Evolutionary conservation across 495 filamentous ascomycete species (phyloP).

Genomic region (Aspergillus incahuasiensis): DNA sequence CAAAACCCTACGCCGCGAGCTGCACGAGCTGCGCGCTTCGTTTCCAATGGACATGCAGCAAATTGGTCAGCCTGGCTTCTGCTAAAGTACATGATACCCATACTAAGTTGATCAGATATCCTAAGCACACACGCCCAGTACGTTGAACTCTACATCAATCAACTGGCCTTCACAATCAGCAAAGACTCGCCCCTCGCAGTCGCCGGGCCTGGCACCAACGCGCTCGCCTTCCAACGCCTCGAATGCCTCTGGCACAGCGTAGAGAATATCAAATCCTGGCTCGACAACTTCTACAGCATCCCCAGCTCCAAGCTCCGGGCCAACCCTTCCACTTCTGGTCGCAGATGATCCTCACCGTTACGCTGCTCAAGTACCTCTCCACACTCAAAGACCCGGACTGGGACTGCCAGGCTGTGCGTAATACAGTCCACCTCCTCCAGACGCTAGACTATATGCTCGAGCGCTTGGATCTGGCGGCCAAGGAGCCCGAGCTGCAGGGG

Average conservation of each 20-base stretch:
- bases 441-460: slow-evolving; percentile 28
- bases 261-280: slow-evolving; percentile 30
- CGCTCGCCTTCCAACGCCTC: slow-evolving; percentile 29
- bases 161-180: slow-evolving; percentile 24
- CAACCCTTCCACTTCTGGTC: slow-evolving; percentile 35
- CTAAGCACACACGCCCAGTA: slow-evolving; percentile 30
- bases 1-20: slow-evolving; percentile 21
- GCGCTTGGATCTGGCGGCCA: slow-evolving; percentile 20
- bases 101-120: slow-evolving; percentile 14
- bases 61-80: slow-evolving; percentile 15
- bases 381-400: slow-evolving; percentile 37
- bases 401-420: slow-evolving; percentile 33
- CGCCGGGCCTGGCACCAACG: not conserved
- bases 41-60: slow-evolving; percentile 14
- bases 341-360: slow-evolving; percentile 31
- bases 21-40: slow-evolving; percentile 19
- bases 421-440: slow-evolving; percentile 26
- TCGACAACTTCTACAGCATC: slow-evolving; percentile 30
- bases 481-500: slow-evolving; percentile 21
- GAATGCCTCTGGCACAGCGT: slow-evolving; percentile 33
- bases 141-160: slow-evolving; percentile 36
- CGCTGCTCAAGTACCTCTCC: slow-evolving; percentile 35
- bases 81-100: slow-evolving; percentile 4
- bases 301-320: slow-evolving; percentile 19
- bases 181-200: slow-evolving; percentile 10